Evolutionary conservation across 192 early-diverging fungal genomes (phyloP).

Genomic region (Lobosporangium transversale): DNA sequence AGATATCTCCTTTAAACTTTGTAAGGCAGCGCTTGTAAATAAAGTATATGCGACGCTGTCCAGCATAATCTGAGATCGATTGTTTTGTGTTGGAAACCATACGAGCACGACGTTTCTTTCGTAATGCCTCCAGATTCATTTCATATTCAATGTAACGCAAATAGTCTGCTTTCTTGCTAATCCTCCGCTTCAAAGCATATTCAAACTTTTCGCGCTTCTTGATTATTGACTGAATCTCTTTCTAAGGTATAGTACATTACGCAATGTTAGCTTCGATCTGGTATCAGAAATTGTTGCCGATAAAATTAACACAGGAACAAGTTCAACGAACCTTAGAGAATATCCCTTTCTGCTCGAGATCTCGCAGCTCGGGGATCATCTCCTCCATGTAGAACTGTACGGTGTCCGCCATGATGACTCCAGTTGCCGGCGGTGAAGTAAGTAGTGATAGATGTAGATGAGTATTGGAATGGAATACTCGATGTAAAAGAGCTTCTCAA

Average conservation of each 20-base stretch:
- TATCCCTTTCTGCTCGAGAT: slow-evolving; percentile 80
- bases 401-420: slow-evolving; percentile 81
- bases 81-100: slow-evolving; percentile 56
- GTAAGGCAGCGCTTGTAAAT: slow-evolving; percentile 83
- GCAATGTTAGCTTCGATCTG: background rate
- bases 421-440: background rate
- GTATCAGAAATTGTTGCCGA: no score
- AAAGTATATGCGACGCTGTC: slow-evolving; percentile 75
- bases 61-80: slow-evolving; percentile 82
- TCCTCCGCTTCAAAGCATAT: slow-evolving; percentile 85
- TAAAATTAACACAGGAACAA: no score
- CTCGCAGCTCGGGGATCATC: slow-evolving; percentile 93
- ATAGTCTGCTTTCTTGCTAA: slow-evolving; percentile 78
- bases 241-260: slow-evolving; percentile 38
- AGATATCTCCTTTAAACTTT: slow-evolving; percentile 81
- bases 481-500: background rate
- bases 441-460: background rate
- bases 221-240: slow-evolving; percentile 88
- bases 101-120: slow-evolving; percentile 79
- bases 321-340: slow-evolving; percentile 74
- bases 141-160: slow-evolving; percentile 96
- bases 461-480: background rate
- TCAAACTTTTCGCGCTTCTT: slow-evolving; percentile 91
- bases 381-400: slow-evolving; percentile 93
- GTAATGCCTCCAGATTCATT: slow-evolving; percentile 86